Conservation (phyloP, 225 moss, liverwort and hornwort species). For the Thuidium tamariscinum region DNA sequence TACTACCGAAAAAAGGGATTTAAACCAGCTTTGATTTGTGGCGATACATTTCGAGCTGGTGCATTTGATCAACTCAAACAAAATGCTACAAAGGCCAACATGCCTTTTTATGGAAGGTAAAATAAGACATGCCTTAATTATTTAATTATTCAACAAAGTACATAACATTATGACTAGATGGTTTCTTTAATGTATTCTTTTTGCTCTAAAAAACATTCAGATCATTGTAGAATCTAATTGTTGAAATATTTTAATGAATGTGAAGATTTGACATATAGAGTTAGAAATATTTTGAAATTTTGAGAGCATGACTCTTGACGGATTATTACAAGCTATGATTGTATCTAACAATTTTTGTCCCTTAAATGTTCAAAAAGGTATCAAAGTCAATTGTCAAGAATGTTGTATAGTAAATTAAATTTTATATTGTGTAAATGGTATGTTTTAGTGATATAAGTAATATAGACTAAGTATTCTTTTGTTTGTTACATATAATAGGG, state of each 20-base stretch:
- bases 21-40: not conserved
- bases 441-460: not conserved
- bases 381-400: not conserved
- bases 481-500: not conserved
- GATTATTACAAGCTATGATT: not conserved
- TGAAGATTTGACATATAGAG: not conserved
- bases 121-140: not conserved
- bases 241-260: not conserved
- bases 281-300: not conserved
- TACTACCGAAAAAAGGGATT: not conserved
- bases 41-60: not conserved
- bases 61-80: not conserved
- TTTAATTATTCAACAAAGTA: rapidly evolving
- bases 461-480: not conserved
- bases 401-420: rapidly evolving
- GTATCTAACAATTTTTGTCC: not conserved
- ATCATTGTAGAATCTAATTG: not conserved
- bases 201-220: not conserved
- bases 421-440: not conserved
- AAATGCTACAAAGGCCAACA: not conserved
- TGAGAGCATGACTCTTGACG: not conserved
- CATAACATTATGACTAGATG: not conserved
- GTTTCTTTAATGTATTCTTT: not conserved
- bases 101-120: not conserved
- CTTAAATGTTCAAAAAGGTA: not conserved